Base-by-base conservation (phyloP, 164 flowering plant species). In the Nymphaea colorata region DNA sequence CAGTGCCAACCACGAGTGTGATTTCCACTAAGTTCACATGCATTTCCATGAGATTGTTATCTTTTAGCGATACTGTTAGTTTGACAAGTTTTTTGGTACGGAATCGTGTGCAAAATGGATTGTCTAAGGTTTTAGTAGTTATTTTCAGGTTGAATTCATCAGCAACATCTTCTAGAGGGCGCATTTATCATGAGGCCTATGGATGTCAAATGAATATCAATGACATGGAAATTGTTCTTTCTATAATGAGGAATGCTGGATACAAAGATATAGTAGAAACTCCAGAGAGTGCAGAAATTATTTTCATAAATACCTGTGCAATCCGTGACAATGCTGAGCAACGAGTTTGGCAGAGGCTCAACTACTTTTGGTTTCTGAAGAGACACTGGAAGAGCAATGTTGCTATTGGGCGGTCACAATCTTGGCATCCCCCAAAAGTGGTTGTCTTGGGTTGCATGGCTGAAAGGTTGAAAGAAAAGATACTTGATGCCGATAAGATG, bases 391-490 rank as follows among this genome's bases (percentile, higher is more conserved):
- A 91, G 76, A 85, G 81, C 68, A 94, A 94, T 79, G 87, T 89
- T 43, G 77, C 83, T 18, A 80, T 44, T 42, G 99, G 99, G 64
- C 82, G 99, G 76, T 79, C 97, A n/a, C 75, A 81, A 6, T 91
- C 99, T 53, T n/a, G 68, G 74, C 85, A 67, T 59, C 93, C 99
- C 71, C 99, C 99, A 41, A 91, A 94, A 78, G 89, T 94, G 42
- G 97, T 91, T 36, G 97, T 94, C 1, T 73, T 94, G 74, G 99
- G 99, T 59, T 94, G 99, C 70, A 94, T 91, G 99, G 99, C 99
- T 45, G 99, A 94, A 79, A 87, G 99, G 80, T 78, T 94, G 47
- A 91, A 94, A 79, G 97, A 94, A 57, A 89, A 91, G 82, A 91
- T 94, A 74, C 80, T 94, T 36, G 97, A 94, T 85, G 76, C 99